Evolutionary conservation across 441 rosid genomes (phyloP).

Genomic region (Corymbia citriodora): DNA sequence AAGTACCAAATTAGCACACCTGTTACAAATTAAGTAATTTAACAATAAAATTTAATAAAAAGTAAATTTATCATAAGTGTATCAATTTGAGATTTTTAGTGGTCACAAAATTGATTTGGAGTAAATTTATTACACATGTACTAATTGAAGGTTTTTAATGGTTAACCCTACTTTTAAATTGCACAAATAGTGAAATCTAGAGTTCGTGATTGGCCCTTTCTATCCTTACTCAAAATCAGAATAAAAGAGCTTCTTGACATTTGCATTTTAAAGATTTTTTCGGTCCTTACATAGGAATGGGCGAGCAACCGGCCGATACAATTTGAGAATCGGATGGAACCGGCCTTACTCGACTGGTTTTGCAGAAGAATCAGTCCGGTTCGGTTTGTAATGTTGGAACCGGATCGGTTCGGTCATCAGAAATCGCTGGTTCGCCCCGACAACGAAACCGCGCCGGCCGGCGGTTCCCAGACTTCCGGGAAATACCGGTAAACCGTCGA

Average conservation of each 20-base stretch:
- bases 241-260: not conserved
- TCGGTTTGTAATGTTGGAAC: not conserved
- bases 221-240: not conserved
- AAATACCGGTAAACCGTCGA: not conserved
- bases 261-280: not conserved
- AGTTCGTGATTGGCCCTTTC: not conserved
- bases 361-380: not conserved
- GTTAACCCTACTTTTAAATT: not conserved
- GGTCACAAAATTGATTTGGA: too few relatives aligned
- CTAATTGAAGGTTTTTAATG: accelerated
- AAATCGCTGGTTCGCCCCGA: not conserved
- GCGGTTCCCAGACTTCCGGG: not conserved
- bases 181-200: accelerated
- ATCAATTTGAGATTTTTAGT: accelerated
- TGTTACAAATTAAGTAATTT: too few relatives aligned
- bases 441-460: not conserved
- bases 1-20: too few relatives aligned
- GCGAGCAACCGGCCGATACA: not conserved
- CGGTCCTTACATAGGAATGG: not conserved
- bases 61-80: too few relatives aligned
- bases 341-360: not conserved
- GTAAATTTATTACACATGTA: too few relatives aligned
- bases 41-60: too few relatives aligned
- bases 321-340: not conserved
- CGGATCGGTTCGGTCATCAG: not conserved